phyloP scores from a whole-genome alignment of 208 protist species.

The Wallacemonas collosoma region DNA sequence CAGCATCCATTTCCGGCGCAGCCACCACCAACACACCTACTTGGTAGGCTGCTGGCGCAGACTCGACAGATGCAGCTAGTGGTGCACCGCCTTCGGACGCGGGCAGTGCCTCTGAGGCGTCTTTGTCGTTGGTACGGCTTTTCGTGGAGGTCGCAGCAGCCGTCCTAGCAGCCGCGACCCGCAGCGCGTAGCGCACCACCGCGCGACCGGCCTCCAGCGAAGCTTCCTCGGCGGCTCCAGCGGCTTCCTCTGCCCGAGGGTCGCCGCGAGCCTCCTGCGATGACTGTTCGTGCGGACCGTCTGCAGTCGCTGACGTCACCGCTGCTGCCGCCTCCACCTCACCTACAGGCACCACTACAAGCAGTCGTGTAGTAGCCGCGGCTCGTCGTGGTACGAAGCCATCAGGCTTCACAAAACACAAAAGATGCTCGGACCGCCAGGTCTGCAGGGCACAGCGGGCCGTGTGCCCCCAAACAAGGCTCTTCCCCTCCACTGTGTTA shows the following conservation, averaged over 20 bases:
- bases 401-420: conserved; percentile 74
- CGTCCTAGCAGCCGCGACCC: not conserved
- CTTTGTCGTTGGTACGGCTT: not conserved
- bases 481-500: conserved; percentile 55
- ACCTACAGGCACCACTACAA: conserved; percentile 35
- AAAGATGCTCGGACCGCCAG: conserved; percentile 26
- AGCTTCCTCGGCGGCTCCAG: not conserved
- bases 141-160: not conserved
- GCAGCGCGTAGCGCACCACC: conserved; percentile 24
- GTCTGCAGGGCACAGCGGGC: conserved; percentile 28
- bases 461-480: conserved; percentile 41
- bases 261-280: too few relatives aligned
- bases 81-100: too few relatives aligned
- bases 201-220: conserved; percentile 17
- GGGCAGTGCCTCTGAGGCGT: not conserved
- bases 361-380: conserved; percentile 28
- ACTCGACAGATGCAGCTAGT: not conserved
- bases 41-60: not conserved
- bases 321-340: conserved; percentile 6
- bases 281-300: too few relatives aligned
- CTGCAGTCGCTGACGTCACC: not conserved
- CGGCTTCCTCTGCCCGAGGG: too few relatives aligned
- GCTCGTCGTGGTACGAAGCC: conserved; percentile 46
- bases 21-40: conserved; percentile 22
- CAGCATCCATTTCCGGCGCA: conserved; percentile 5